Conservation (phyloP, 2,329 filamentous ascomycete genomes). For the Colletotrichum orchidophilum region DNA sequence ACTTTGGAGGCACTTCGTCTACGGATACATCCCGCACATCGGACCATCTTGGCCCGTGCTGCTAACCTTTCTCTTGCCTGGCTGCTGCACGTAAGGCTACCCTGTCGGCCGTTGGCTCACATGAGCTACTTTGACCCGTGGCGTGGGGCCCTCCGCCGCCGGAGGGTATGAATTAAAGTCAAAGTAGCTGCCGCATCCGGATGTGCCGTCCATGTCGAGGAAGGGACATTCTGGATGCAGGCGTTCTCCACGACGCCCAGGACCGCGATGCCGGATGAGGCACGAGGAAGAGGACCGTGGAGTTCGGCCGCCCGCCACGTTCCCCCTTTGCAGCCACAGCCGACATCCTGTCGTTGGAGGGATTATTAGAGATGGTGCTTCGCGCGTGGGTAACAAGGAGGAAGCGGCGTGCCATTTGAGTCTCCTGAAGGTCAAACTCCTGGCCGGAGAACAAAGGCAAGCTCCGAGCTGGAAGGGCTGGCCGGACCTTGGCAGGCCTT, state of each 20-base stretch:
- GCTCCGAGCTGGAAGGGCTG: neutral
- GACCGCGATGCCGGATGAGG: constrained; percentile 13
- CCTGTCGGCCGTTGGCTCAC: constrained; percentile 10
- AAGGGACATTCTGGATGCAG: constrained; percentile 9
- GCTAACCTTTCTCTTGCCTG: neutral
- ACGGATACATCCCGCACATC: neutral
- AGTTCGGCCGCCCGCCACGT: neutral
- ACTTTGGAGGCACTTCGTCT: neutral
- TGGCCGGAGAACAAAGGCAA: constrained; percentile 14
- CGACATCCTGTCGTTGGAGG: neutral
- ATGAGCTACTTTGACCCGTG: constrained; percentile 9
- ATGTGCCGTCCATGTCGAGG: neutral
- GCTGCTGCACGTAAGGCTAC: neutral
- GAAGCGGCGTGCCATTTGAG: constrained; percentile 1
- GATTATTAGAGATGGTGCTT: neutral
- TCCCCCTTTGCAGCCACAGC: neutral
- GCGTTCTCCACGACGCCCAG: neutral
- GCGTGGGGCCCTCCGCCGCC: neutral
- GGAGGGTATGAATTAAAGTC: neutral
- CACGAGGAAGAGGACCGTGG: neutral
- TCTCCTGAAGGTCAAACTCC: neutral
- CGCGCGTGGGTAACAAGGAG: neutral
- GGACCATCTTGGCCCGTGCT: neutral
- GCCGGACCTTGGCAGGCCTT: neutral
- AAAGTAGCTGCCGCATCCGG: constrained; percentile 8